phyloP scores from a whole-genome alignment of 2,329 filamentous ascomycete species.

The Aureobasidium sp. region DNA sequence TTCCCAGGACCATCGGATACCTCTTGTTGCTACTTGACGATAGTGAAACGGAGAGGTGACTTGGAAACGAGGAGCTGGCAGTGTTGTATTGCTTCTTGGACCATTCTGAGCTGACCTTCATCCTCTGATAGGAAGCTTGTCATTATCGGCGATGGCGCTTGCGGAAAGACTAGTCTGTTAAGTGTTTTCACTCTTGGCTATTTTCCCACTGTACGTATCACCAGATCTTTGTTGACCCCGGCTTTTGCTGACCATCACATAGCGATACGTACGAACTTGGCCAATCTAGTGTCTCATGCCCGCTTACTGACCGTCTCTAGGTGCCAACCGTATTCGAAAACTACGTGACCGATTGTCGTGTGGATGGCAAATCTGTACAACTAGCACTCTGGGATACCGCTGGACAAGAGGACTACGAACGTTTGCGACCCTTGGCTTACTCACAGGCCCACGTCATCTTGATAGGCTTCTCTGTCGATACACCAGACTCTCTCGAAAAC shows the following conservation, averaged over 20 bases:
- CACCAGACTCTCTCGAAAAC: conserved; percentile 92
- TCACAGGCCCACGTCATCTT: conserved; percentile 95
- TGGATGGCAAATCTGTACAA: conserved; percentile 98
- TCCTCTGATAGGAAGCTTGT: conserved; percentile 70
- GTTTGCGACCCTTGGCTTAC: conserved; percentile 88
- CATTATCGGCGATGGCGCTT: conserved; percentile 95
- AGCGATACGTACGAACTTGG: conserved; percentile 18
- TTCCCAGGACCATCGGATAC: not conserved
- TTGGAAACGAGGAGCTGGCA: not conserved
- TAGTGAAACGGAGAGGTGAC: not conserved
- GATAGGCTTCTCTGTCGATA: conserved; percentile 92
- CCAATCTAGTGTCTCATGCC: not conserved
- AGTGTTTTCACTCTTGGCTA: conserved; percentile 98
- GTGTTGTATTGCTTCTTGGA: not conserved
- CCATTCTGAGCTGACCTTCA: not conserved
- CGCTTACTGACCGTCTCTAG: conserved; percentile 28
- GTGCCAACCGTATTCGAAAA: conserved; percentile 99
- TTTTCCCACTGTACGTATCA: conserved; percentile 81
- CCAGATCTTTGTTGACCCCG: not conserved
- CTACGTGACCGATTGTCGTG: conserved; percentile 97
- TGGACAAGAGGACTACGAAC: conserved; percentile 96
- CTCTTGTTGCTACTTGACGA: not conserved
- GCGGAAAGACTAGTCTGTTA: conserved; percentile 93
- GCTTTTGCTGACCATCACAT: not conserved
- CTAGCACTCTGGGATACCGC: conserved; percentile 99